These are phyloP conservation scores for Oenanthe javanica DNA, from an alignment of 140 eudicot genomes.

Conservation along the genomic window DNA sequence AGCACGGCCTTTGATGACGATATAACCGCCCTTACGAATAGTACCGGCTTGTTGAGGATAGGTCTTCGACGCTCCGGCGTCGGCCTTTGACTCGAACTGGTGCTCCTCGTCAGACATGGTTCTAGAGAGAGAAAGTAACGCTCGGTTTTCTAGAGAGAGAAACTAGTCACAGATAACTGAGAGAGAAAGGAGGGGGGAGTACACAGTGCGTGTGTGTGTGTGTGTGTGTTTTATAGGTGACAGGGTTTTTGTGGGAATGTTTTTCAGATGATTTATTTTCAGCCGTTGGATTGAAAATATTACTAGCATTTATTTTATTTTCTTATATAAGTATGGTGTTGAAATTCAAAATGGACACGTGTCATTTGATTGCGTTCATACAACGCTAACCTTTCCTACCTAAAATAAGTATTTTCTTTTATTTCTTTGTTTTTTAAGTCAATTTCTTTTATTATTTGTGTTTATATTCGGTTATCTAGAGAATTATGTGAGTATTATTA, in stretches of 20 bases:
- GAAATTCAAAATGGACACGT: not conserved
- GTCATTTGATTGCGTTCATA: not conserved
- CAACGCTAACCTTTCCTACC: not conserved
- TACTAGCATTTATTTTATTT: no score
- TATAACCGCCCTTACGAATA: slow-evolving; percentile 65
- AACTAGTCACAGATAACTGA: not conserved
- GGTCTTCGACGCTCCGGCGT: slow-evolving; percentile 78
- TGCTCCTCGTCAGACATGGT: slow-evolving; percentile 88
- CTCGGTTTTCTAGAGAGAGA: not conserved
- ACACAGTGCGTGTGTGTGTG: not conserved
- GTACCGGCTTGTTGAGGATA: slow-evolving; percentile 87
- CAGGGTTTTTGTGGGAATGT: not conserved
- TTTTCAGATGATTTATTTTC: not conserved
- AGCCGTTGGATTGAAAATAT: not conserved
- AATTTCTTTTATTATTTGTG: no score
- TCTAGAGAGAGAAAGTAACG: not conserved
- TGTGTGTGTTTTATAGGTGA: not conserved
- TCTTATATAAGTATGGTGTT: no score
- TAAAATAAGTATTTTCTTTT: no score
- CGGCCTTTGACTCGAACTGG: slow-evolving; percentile 77
- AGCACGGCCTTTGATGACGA: slow-evolving; percentile 62
- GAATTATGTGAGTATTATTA: no score
- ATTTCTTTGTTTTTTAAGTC: no score
- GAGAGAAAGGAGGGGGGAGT: no score
- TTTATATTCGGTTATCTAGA: no score